A percentile compares a stretch with the other conserved stretches of the same genome.
Evolutionary conservation across 768 basidiomycete species (phyloP).

Genomic region (Rhodotorula graminis): DNA sequence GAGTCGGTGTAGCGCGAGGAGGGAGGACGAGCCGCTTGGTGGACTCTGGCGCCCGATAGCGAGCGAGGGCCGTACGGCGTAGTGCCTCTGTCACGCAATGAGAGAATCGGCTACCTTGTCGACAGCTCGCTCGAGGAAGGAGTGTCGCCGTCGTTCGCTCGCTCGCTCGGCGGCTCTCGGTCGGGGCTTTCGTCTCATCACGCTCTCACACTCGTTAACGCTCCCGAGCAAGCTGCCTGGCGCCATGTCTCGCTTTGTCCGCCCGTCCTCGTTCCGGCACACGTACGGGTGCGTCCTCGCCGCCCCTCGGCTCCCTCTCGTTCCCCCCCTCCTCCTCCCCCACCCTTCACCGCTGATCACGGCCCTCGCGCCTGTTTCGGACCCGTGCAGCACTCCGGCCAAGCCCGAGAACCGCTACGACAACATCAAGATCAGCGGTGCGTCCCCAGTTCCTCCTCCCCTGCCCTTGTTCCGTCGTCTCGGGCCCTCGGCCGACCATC

Average conservation of each 20-base stretch:
- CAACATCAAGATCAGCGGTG: constrained; percentile 38
- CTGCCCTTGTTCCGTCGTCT: background rate
- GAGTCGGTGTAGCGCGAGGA: no score
- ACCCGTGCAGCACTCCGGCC: constrained; percentile 4
- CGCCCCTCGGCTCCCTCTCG: no score
- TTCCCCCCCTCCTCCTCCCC: no score
- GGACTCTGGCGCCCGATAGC: no score
- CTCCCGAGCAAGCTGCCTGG: no score
- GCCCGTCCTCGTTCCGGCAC: background rate
- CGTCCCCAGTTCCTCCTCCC: background rate
- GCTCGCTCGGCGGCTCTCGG: background rate
- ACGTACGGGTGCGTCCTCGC: background rate
- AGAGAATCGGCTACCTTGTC: no score
- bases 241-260: constrained; percentile 1
- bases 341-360: background rate
- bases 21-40: no score
- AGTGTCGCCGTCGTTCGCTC: background rate
- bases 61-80: no score
- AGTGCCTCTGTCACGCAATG: no score
- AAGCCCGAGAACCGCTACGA: constrained; percentile 34
- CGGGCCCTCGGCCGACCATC: no score
- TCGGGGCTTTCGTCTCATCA: background rate
- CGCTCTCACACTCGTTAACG: no score
- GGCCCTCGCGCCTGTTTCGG: background rate
- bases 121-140: no score